phyloP scores from a whole-genome alignment of 352 stramenopile genomes.

The Phytophthora meadii region DNA sequence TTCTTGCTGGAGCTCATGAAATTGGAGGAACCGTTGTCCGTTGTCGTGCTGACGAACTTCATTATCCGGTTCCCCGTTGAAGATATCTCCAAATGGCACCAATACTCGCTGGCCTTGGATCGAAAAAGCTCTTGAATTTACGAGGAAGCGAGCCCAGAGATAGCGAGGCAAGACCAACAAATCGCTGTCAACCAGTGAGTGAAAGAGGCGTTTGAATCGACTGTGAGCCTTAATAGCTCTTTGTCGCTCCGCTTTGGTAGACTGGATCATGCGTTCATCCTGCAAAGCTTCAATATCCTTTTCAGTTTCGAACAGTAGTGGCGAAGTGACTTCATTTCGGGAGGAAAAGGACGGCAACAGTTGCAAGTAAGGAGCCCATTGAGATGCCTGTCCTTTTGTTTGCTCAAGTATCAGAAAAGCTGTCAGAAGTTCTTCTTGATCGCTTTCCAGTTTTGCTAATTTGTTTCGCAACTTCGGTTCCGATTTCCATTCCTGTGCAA shows the following conservation, averaged over 20 bases:
- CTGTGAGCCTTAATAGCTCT: conserved; percentile 38
- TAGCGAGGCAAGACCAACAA: conserved; percentile 32
- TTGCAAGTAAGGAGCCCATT: conserved; percentile 63
- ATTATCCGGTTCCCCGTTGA: conserved; percentile 75
- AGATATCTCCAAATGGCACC: conserved; percentile 90
- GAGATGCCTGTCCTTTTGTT: conserved; percentile 43
- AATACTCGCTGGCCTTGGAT: conserved; percentile 77
- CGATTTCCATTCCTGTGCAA: conserved; percentile 27
- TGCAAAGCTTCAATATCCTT: conserved; percentile 46
- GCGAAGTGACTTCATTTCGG: conserved; percentile 28
- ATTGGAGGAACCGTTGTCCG: conserved; percentile 65
- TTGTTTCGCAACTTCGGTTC: conserved; percentile 37
- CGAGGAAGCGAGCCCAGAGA: conserved; percentile 57
- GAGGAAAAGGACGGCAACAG: conserved; percentile 43
- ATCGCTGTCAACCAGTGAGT: conserved; percentile 17
- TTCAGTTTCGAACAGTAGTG: conserved; percentile 47
- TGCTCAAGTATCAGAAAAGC: conserved; percentile 71
- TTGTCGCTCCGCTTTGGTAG: conserved; percentile 34
- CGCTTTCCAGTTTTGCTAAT: conserved; percentile 39
- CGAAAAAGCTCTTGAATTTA: conserved; percentile 84
- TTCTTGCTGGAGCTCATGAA: conserved; percentile 49
- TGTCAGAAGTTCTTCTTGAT: conserved; percentile 64
- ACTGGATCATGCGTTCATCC: conserved; percentile 51
- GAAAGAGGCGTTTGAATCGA: conserved; percentile 59
- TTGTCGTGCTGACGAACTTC: conserved; percentile 38